phyloP scores from a whole-genome alignment of 495 filamentous ascomycete species.

The Penicilliopsis zonata region DNA sequence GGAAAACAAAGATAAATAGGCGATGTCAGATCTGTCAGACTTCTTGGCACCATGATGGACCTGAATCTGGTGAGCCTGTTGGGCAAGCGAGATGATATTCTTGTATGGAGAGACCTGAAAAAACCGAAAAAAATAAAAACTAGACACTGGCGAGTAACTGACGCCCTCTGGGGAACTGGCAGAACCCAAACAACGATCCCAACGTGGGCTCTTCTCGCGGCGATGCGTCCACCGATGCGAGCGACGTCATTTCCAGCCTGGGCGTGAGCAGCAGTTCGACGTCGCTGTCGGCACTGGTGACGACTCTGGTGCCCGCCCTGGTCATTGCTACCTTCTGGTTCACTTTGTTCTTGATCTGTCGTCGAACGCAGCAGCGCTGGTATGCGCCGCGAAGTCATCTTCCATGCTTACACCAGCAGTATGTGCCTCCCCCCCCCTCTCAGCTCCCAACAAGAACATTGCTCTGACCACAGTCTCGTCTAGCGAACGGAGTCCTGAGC shows the following conservation, averaged over 20 bases:
- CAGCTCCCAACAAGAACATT: not conserved
- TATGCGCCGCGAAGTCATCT: conserved; percentile 80
- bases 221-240: conserved; percentile 26
- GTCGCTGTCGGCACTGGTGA: conserved; percentile 44
- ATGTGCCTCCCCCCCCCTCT: conserved; percentile 12
- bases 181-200: conserved; percentile 29
- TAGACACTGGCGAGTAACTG: not conserved
- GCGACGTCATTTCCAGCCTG: conserved; percentile 18
- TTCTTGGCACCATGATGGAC: not conserved
- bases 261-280: conserved; percentile 19
- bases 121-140: no score
- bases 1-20: no score
- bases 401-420: conserved; percentile 55
- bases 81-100: not conserved
- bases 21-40: no score
- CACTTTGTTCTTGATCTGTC: conserved; percentile 60
- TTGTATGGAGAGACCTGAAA: not conserved
- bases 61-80: not conserved
- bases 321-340: conserved; percentile 56
- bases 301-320: conserved; percentile 60
- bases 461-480: no score
- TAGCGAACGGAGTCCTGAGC: conserved; percentile 25
- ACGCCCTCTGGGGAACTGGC: conserved; percentile 7
- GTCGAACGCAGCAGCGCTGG: conserved; percentile 57
- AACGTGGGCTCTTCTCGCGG: conserved; percentile 32